Conservation (phyloP, 1,139 yeast genomes). For the Chernovozyma aurita region DNA sequence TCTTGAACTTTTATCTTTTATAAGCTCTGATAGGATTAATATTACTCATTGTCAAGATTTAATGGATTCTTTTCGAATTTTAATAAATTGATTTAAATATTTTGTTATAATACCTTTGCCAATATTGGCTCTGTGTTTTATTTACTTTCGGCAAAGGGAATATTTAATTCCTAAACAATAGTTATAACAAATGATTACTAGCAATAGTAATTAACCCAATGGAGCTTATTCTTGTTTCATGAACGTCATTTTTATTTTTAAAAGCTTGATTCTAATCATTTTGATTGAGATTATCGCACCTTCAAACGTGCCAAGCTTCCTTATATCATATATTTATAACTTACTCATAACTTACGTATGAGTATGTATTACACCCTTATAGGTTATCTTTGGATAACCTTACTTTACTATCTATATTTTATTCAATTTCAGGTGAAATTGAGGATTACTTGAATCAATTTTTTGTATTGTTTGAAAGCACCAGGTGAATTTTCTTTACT, state of each 20-base stretch:
- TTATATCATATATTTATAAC: too few species aligned
- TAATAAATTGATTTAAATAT: not conserved
- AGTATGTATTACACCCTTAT: too few species aligned
- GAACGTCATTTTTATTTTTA: conserved; percentile 38
- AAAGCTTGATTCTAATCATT: conserved; percentile 25
- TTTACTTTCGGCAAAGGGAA: conserved; percentile 57
- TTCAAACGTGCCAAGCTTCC: conserved; percentile 69
- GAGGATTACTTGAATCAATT: conserved; percentile 19
- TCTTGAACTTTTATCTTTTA: conserved; percentile 7
- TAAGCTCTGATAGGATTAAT: conserved; percentile 12
- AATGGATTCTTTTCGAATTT: not conserved
- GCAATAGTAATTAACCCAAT: conserved; percentile 59
- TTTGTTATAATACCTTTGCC: not conserved
- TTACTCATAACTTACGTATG: too few species aligned
- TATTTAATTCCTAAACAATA: conserved; percentile 58
- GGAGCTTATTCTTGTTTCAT: conserved; percentile 85
- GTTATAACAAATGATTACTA: conserved; percentile 67
- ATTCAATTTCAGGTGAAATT: conserved; percentile 20
- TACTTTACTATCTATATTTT: not conserved
- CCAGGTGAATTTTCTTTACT: not conserved
- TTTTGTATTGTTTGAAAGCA: too few species aligned
- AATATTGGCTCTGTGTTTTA: too few species aligned
- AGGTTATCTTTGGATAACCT: too few species aligned
- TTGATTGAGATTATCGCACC: conserved; percentile 41
- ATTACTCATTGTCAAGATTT: not conserved